Conservation (phyloP, 2,329 filamentous ascomycete genomes). For the Monosporascus sp. region DNA sequence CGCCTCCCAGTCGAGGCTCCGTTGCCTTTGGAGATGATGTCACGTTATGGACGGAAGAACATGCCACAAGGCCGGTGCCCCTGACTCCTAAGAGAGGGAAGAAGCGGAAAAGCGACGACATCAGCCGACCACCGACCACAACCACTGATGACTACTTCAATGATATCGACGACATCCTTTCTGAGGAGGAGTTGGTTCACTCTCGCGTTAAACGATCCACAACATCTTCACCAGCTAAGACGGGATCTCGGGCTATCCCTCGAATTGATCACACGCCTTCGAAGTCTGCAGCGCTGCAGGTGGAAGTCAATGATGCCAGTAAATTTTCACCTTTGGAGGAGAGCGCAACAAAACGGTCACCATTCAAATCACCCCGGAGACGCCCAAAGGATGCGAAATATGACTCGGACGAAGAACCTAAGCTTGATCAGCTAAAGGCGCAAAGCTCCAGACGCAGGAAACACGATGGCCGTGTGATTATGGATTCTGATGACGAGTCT, state of each 20-base stretch:
- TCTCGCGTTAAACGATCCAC: slow-evolving; percentile 30
- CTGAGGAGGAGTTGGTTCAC: slow-evolving; percentile 22
- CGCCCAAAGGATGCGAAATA: slow-evolving; percentile 5
- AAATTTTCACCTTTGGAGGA: slow-evolving; percentile 7
- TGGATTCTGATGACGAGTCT: slow-evolving; percentile 55
- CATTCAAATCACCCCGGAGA: slow-evolving; percentile 19
- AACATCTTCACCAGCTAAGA: slow-evolving; percentile 30
- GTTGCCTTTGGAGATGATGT: slow-evolving; percentile 22
- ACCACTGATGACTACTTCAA: slow-evolving; percentile 42
- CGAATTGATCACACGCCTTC: slow-evolving; percentile 12
- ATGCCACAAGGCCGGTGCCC: slow-evolving; percentile 33
- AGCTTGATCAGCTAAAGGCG: slow-evolving; percentile 13
- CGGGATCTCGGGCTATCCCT: slow-evolving; percentile 15
- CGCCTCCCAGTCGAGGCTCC: slow-evolving; percentile 17
- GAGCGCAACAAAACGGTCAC: slow-evolving; percentile 14
- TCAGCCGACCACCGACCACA: slow-evolving; percentile 26
- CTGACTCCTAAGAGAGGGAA: slow-evolving; percentile 33
- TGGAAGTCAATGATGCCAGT: slow-evolving; percentile 3
- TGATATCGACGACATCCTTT: slow-evolving; percentile 44
- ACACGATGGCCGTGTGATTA: slow-evolving; percentile 36
- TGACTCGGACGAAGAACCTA: slow-evolving; percentile 12
- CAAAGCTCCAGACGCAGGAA: slow-evolving; percentile 15
- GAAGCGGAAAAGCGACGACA: slow-evolving; percentile 49
- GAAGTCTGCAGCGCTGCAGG: slow-evolving; percentile 4
- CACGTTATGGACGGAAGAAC: slow-evolving; percentile 39